Evolutionary conservation across 2,329 filamentous ascomycete species (phyloP), one percentile per base, ranked within the genome.

Genomic region (Scedosporium apiospermum): DNA sequence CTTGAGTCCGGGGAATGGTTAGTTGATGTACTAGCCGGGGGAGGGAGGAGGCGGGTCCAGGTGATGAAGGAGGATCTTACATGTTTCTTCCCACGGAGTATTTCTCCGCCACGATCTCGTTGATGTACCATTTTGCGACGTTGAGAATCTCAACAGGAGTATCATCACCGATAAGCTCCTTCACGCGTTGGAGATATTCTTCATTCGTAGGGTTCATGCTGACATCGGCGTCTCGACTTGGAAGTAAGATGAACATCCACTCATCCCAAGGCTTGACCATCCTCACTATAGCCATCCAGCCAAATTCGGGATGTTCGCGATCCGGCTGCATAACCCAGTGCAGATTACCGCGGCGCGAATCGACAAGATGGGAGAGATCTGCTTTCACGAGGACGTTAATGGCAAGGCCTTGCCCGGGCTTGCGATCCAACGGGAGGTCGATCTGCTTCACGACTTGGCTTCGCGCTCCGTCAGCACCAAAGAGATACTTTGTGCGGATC

Each of bases 261-360:
- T 88, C 81, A 65, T 81, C 69, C 84, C 84, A 88, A 0, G 84
- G 80, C 71, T 81, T 84, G 3, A 88, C 82, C 83, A 88, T 87
- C 23, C 85, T 75, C 2, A 79, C 74, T 65, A 84, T 71, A 3
- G 70, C 72, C 42, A 74, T 73, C 78, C 80, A 83, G 0, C 76
- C 82, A 71, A 81, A 86, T 0, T 73, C 73, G 0, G 80, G 79
- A 60, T 80, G 73, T 61, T 83, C 78, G 2, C 70, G 71, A 63
- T 83, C 79, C 0, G 85, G 83, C 65, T 80, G 78, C 68, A 87
- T 74, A 1, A 85, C 74, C 80, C 82, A 86, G 68, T 88, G 84
- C 21, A 88, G 73, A 67, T 86, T 86, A 0, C 84, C 85, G 27
- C 74, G 76, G 0, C 84, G 76, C 59, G 77, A 71, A 61, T 78